Evolutionary conservation across 1,139 yeast species (phyloP), one percentile per base, ranked within the genome.

Genomic region (Candida buenavistaensis): DNA sequence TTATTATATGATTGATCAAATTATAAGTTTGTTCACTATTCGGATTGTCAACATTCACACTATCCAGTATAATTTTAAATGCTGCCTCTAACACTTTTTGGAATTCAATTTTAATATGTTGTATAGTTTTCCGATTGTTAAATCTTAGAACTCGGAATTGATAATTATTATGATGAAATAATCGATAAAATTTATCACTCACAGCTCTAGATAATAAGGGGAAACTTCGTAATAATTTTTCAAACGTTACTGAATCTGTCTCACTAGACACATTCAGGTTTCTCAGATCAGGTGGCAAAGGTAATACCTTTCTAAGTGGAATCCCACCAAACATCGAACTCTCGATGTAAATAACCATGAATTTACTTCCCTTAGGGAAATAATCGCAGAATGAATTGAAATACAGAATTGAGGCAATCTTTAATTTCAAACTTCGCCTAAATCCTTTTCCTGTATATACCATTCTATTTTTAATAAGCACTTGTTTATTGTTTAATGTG

Each of bases 361-460:
- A 78, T 38, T 57, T 67, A 40, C 71, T 59, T n/a, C 78, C 64
- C 47, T 62, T 54, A 45, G 76, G 69, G 55, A 71, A 65, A 52
- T 78, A 68, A 34, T 62, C 69, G 41, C 72, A 57, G 40, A 68
- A 66, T 45, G 79, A 63, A 40, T 62, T 56, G 46, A 80, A 55
- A 49, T 68, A 61, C 36, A 67, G 54, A 56, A 75, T 47, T 4
- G 65, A 58, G 3, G 68, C 34, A 3, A 86, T 71, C 35, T 57
- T 62, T 15, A 76, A 57, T 30, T 68, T 63, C 26, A 73, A 57
- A 33, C 77, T 68, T 33, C 57, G 54, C 43, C 68, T 73, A 55
- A 79, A 84, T 0, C 89, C 85, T 42, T 67, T 75, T 0, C 78
- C 76, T 0, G 82, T 70, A 45, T 71, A 68, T 0, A 85, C 54